Conservation (phyloP, 2,329 filamentous ascomycete species). For the Escovopsis weberi region DNA sequence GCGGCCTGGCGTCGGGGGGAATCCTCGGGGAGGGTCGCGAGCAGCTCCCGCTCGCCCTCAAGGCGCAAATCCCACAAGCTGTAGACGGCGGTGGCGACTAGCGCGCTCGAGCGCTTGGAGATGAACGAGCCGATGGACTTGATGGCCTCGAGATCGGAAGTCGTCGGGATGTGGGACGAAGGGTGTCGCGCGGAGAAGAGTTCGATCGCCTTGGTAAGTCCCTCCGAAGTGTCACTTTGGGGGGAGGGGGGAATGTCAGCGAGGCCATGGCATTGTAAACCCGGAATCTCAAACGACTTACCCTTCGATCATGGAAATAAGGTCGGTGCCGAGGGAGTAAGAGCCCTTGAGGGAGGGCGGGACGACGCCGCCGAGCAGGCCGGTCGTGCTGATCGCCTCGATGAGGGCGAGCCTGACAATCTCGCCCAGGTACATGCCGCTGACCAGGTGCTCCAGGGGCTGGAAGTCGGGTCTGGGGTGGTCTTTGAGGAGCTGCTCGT, state of each 20-base stretch:
- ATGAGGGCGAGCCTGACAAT: conserved; percentile 43
- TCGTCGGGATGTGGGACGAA: conserved; percentile 23
- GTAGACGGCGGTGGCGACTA: conserved; percentile 44
- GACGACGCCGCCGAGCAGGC: conserved; percentile 40
- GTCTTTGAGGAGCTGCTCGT: conserved; percentile 33
- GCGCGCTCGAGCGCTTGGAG: conserved; percentile 41
- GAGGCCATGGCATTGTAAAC: background rate
- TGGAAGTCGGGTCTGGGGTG: conserved; percentile 46
- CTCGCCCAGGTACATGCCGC: conserved; percentile 53
- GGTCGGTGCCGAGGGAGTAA: conserved; percentile 48
- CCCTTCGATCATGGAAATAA: conserved; percentile 42
- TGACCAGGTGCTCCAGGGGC: conserved; percentile 46
- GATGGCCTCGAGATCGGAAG: conserved; percentile 36
- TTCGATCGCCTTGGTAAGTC: conserved; percentile 28
- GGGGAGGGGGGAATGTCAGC: conserved; percentile 9
- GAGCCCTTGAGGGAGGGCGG: conserved; percentile 35
- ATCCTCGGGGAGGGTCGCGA: conserved; percentile 14
- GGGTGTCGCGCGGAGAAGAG: conserved; percentile 38
- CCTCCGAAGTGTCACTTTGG: conserved; percentile 32
- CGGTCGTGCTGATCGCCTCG: conserved; percentile 41
- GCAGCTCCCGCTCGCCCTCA: conserved; percentile 27
- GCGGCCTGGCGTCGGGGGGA: conserved; percentile 27
- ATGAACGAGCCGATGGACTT: conserved; percentile 39
- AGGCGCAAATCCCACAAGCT: conserved; percentile 43
- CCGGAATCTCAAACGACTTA: conserved; percentile 19